Evolutionary conservation across 495 filamentous ascomycete species (phyloP).

Genomic region (Neurospora tetrasperma): DNA sequence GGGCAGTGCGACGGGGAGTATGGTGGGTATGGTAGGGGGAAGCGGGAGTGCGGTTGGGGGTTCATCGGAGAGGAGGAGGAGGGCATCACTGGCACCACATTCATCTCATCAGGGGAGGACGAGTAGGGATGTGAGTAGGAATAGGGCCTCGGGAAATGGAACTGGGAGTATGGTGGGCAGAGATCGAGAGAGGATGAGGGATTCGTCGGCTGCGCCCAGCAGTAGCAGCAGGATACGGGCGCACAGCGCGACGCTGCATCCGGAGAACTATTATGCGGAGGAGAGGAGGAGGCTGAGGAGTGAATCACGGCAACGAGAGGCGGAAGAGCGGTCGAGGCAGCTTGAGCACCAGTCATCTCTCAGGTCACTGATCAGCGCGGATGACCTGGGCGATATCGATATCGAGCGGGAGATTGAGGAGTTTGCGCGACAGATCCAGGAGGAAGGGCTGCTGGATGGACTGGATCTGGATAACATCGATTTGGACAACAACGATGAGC

Average conservation of each 20-base stretch:
- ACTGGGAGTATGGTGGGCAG: slow-evolving; percentile 1
- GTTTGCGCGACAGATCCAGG: slow-evolving; percentile 78
- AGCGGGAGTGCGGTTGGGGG: slow-evolving; percentile 18
- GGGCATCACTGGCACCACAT: neutral
- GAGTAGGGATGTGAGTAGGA: neutral
- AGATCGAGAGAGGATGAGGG: slow-evolving; percentile 17
- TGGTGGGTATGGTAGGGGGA: slow-evolving; percentile 37
- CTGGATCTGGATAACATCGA: slow-evolving; percentile 76
- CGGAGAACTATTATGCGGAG: slow-evolving; percentile 16
- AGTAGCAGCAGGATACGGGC: slow-evolving; percentile 1
- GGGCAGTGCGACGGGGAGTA: slow-evolving; percentile 59
- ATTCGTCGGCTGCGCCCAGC: neutral
- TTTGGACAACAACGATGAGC: slow-evolving; percentile 66
- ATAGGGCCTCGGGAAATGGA: neutral
- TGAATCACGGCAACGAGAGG: slow-evolving; percentile 25
- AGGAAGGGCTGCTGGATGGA: slow-evolving; percentile 77
- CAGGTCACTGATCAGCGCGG: slow-evolving; percentile 67
- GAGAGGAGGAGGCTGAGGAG: slow-evolving; percentile 28
- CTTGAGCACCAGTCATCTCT: slow-evolving; percentile 82
- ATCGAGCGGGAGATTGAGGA: slow-evolving; percentile 64
- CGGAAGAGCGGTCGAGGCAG: slow-evolving; percentile 33
- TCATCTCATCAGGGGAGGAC: neutral
- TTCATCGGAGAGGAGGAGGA: neutral
- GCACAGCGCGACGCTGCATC: slow-evolving; percentile 20
- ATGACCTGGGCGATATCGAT: slow-evolving; percentile 60